Percentiles rank a stretch among this genome's conserved stretches.
These are phyloP conservation scores for Candida ipomoeae DNA, from an alignment of 805 yeast genomes.

Conservation along the genomic window DNA sequence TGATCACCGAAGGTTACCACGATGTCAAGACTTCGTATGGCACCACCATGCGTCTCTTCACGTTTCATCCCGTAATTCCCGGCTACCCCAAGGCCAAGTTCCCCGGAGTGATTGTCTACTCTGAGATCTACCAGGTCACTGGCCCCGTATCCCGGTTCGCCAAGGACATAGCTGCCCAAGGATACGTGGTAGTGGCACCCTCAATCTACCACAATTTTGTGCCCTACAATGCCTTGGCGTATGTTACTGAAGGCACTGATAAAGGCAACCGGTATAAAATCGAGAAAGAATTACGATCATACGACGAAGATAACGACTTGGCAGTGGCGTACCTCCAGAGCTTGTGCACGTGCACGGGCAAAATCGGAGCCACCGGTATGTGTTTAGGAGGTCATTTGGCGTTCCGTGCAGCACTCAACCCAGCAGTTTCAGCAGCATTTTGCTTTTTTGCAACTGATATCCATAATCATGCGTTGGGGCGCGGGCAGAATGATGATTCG, in stretches of 20 bases:
- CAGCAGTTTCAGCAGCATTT: constrained; percentile 60
- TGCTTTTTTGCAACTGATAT: constrained; percentile 81
- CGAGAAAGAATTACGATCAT: constrained; percentile 62
- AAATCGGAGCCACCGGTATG: constrained; percentile 82
- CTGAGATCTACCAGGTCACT: constrained; percentile 78
- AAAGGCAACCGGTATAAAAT: constrained; percentile 64
- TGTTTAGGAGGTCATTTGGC: constrained; percentile 84
- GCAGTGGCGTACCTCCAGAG: constrained; percentile 58
- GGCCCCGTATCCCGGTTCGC: constrained; percentile 82
- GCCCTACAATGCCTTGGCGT: constrained; percentile 58
- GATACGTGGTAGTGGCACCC: constrained; percentile 76
- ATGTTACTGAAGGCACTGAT: constrained; percentile 73
- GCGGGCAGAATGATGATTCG: constrained; percentile 62
- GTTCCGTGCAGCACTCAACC: constrained; percentile 62
- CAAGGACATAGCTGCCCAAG: constrained; percentile 73
- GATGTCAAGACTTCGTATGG: constrained; percentile 66
- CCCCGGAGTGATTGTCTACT: constrained; percentile 75
- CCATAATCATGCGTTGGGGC: constrained; percentile 63
- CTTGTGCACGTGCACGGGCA: constrained; percentile 64
- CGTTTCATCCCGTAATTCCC: constrained; percentile 63
- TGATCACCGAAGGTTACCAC: constrained; percentile 59
- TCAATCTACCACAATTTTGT: constrained; percentile 75
- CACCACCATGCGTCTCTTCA: constrained; percentile 61
- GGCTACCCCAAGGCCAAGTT: constrained; percentile 75
- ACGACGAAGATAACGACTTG: constrained; percentile 68